phyloP scores from a whole-genome alignment of 805 yeast species.

The Candida sanyiensis region DNA sequence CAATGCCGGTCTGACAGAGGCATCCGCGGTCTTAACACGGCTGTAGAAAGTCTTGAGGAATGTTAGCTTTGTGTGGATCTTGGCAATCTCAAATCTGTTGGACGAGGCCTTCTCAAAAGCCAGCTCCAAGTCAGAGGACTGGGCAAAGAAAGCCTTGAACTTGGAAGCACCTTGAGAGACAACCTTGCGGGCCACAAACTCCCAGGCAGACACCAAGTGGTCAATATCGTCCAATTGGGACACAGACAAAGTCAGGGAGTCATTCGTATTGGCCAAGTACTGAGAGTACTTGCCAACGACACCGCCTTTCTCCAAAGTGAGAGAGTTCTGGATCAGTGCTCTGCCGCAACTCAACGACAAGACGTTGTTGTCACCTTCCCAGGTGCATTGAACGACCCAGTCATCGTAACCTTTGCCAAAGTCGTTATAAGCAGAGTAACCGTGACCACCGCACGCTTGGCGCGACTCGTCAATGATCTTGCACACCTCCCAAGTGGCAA shows the following conservation, averaged over 20 bases:
- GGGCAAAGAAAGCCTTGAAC: constrained; percentile 12
- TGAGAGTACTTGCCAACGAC: constrained; percentile 23
- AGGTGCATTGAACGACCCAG: constrained; percentile 94
- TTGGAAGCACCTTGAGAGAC: constrained; percentile 15
- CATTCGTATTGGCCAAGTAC: constrained; percentile 22
- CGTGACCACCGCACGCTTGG: constrained; percentile 95
- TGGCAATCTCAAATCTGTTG: constrained; percentile 26
- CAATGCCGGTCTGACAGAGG: constrained; percentile 36
- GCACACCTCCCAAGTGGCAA: constrained; percentile 81
- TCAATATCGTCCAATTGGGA: constrained; percentile 15
- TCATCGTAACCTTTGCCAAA: constrained; percentile 83
- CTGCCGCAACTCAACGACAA: constrained; percentile 80
- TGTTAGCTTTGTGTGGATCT: constrained; percentile 33
- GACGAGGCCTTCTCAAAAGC: constrained; percentile 24
- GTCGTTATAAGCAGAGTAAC: constrained; percentile 83
- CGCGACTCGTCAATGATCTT: constrained; percentile 79
- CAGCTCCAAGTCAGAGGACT: constrained; percentile 13
- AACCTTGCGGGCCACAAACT: constrained; percentile 27
- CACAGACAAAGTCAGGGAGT: constrained; percentile 14
- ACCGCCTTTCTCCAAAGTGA: constrained; percentile 30
- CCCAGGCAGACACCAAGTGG: constrained; percentile 25
- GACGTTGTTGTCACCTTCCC: constrained; percentile 96
- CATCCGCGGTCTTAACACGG: constrained; percentile 28
- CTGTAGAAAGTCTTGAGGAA: constrained; percentile 29
- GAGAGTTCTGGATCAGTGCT: constrained; percentile 41